Evolutionary conservation across 2,329 filamentous ascomycete species (phyloP).

Genomic region (Clonostachys byssicola): DNA sequence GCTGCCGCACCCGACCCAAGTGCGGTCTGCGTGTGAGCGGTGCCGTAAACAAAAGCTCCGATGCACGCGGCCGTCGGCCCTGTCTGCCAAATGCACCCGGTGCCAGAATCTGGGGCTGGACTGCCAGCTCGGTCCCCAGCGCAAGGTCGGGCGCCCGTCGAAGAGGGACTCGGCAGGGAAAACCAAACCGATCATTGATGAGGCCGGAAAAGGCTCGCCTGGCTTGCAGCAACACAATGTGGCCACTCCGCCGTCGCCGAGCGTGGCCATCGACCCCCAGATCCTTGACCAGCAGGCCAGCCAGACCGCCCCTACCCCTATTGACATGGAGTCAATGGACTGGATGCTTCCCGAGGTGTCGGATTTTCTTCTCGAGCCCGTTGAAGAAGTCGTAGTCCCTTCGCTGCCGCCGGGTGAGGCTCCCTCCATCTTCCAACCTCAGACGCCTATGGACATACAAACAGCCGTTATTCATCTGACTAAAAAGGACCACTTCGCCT

Average conservation of each 20-base stretch:
- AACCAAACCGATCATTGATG: neutral
- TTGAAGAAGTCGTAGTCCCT: neutral
- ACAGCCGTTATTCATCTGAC: neutral
- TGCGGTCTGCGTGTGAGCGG: slow-evolving; percentile 23
- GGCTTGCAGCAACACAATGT: neutral
- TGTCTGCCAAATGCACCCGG: slow-evolving; percentile 12
- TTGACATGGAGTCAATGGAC: neutral
- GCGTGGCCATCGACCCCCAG: neutral
- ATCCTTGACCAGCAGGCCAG: too few relatives aligned
- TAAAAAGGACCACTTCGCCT: neutral
- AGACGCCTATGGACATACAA: neutral
- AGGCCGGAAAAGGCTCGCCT: neutral
- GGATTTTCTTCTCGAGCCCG: neutral
- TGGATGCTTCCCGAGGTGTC: neutral
- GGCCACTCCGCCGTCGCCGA: neutral
- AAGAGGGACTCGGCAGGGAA: slow-evolving; percentile 9
- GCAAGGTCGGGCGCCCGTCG: slow-evolving; percentile 21
- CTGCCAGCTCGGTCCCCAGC: slow-evolving; percentile 19
- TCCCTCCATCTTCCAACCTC: neutral
- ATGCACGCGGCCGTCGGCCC: slow-evolving; percentile 15
- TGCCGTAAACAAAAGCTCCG: slow-evolving; percentile 24
- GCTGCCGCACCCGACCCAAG: slow-evolving; percentile 18
- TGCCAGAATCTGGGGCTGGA: slow-evolving; percentile 18
- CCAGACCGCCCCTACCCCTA: neutral
- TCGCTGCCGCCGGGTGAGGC: neutral